These are phyloP conservation scores for Pseudocercospora macadamiae DNA, from an alignment of 2,329 filamentous ascomycete species.

Conservation along the genomic window DNA sequence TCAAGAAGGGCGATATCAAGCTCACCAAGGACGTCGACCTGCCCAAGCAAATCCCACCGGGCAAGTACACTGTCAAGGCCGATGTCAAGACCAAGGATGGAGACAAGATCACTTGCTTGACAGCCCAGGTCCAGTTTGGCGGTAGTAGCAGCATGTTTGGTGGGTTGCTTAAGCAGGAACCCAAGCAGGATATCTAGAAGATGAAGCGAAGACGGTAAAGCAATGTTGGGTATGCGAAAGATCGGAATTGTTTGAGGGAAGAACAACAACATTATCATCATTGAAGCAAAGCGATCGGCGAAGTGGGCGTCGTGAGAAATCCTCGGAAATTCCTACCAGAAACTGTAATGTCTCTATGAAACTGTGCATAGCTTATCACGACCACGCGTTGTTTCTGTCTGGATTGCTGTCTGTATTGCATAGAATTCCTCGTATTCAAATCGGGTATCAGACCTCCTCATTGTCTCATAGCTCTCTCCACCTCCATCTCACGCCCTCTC, in stretches of 20 bases:
- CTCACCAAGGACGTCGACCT: constrained; percentile 83
- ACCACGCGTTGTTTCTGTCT: not conserved
- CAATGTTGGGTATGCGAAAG: not conserved
- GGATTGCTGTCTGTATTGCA: no score
- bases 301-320: not conserved
- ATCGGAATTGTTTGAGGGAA: not conserved
- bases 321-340: not conserved
- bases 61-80: constrained; percentile 85
- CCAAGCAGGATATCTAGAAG: constrained; percentile 22
- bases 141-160: constrained; percentile 35
- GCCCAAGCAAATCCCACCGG: constrained; percentile 84
- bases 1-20: constrained; percentile 73
- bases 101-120: constrained; percentile 82
- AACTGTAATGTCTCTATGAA: constrained; percentile 4
- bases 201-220: not conserved
- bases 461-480: no score
- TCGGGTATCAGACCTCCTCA: constrained; percentile 1
- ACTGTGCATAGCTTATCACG: constrained; percentile 8
- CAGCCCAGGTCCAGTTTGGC: constrained; percentile 70
- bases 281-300: constrained; percentile 1
- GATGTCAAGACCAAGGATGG: constrained; percentile 78
- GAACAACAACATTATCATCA: not conserved
- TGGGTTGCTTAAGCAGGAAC: constrained; percentile 29
- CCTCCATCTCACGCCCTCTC: no score
- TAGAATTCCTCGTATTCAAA: not conserved